Evolutionary conservation across 2,329 filamentous ascomycete genomes (phyloP).

Genomic region (Calonectria ilicicola): DNA sequence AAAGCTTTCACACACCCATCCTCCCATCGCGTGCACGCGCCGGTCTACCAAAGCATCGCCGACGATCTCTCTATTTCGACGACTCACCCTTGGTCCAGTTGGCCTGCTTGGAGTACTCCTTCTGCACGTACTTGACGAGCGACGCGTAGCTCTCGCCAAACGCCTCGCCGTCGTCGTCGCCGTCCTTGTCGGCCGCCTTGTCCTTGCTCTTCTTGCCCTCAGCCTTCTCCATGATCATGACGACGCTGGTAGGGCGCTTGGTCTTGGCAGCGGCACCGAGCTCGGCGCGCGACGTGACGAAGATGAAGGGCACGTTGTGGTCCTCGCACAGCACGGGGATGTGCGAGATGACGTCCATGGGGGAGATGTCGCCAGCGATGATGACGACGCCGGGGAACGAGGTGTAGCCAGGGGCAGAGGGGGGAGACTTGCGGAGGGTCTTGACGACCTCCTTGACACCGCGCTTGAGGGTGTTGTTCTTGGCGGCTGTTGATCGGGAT

Average conservation of each 20-base stretch:
- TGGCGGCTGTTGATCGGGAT: constrained; percentile 75
- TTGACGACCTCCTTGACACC: constrained; percentile 99
- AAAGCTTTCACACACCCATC: neutral
- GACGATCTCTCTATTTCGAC: constrained; percentile 31
- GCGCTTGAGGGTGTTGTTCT: constrained; percentile 94
- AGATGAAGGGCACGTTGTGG: constrained; percentile 97
- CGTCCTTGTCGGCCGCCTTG: constrained; percentile 58
- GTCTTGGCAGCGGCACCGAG: constrained; percentile 93
- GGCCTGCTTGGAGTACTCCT: constrained; percentile 71
- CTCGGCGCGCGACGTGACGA: constrained; percentile 91
- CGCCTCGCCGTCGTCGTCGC: constrained; percentile 66
- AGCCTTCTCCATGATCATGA: constrained; percentile 81
- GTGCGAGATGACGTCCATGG: constrained; percentile 98
- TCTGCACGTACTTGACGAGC: constrained; percentile 74
- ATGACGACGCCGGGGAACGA: constrained; percentile 82
- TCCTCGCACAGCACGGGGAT: constrained; percentile 98
- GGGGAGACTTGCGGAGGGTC: constrained; percentile 90
- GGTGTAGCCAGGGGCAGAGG: constrained; percentile 73
- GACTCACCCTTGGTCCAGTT: constrained; percentile 59
- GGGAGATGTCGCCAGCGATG: constrained; percentile 96
- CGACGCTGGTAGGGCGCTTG: constrained; percentile 95
- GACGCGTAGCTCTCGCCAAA: constrained; percentile 74
- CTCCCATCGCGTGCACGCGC: neutral
- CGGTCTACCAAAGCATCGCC: neutral
- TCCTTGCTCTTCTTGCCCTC: constrained; percentile 60